Evolutionary conservation across 2,329 filamentous ascomycete species (phyloP).

Genomic region (Colletotrichum aenigma): DNA sequence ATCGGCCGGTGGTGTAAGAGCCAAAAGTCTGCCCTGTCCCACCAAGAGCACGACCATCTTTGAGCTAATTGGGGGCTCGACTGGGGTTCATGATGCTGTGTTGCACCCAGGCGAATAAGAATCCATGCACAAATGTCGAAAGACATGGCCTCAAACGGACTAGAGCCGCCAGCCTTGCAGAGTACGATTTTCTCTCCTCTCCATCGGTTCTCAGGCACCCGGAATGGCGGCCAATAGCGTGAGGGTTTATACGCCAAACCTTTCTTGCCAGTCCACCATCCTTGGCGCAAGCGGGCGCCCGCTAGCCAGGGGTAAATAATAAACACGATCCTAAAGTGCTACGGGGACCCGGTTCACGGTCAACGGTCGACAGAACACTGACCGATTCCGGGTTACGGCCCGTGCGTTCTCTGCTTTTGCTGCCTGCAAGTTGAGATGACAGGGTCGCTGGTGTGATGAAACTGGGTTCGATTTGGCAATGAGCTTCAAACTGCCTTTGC

Average conservation of each 20-base stretch:
- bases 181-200: background rate
- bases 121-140: background rate
- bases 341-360: background rate
- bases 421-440: background rate
- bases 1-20: background rate
- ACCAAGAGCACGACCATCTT: background rate
- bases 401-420: background rate
- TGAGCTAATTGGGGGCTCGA: background rate
- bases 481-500: background rate
- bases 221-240: background rate
- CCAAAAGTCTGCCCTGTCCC: background rate
- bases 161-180: background rate
- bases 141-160: background rate
- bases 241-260: background rate
- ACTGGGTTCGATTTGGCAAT: background rate
- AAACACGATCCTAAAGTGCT: background rate
- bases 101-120: background rate
- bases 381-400: background rate
- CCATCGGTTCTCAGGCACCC: background rate
- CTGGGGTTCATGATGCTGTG: background rate
- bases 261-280: background rate
- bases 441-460: background rate
- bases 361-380: background rate
- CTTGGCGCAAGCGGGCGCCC: background rate
- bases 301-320: background rate